A percentile compares a stretch with the other conserved stretches of the same genome.
These are phyloP conservation scores for Ascochyta pisi DNA, from an alignment of 2,329 filamentous ascomycete genomes.

Conservation along the genomic window DNA sequence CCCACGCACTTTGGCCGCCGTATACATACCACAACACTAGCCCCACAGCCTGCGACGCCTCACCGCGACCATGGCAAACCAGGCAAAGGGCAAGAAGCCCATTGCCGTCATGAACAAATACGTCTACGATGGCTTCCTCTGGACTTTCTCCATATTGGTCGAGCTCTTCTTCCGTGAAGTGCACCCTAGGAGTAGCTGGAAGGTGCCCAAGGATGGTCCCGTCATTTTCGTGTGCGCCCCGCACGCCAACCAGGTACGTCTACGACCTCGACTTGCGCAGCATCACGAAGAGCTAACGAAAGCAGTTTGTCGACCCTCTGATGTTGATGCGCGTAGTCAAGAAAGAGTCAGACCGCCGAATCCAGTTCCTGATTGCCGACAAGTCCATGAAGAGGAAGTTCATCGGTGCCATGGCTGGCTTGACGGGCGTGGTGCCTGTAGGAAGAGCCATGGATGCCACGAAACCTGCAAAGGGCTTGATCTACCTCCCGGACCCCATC, in stretches of 20 bases:
- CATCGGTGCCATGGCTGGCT: constrained; percentile 83
- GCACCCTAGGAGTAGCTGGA: constrained; percentile 93
- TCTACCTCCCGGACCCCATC: constrained; percentile 89
- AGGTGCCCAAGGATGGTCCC: constrained; percentile 85
- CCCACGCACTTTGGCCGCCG: constrained; percentile 8
- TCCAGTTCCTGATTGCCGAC: constrained; percentile 91
- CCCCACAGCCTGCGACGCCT: constrained; percentile 11
- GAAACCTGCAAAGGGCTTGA: constrained; percentile 76
- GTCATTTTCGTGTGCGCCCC: constrained; percentile 96
- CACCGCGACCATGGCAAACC: constrained; percentile 22
- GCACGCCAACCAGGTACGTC: constrained; percentile 74
- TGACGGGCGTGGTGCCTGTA: constrained; percentile 91
- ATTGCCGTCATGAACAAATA: constrained; percentile 68
- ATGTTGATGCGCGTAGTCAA: constrained; percentile 91
- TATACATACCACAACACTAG: constrained; percentile 15
- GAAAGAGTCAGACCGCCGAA: constrained; percentile 83
- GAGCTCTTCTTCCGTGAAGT: constrained; percentile 99
- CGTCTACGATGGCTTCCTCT: constrained; percentile 80
- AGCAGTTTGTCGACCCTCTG: constrained; percentile 90
- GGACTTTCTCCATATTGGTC: constrained; percentile 79
- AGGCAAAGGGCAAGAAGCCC: constrained; percentile 41
- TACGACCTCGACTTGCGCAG: not conserved
- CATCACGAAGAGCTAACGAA: constrained; percentile 16
- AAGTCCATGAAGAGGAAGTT: constrained; percentile 92
- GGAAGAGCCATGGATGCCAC: constrained; percentile 89